These are phyloP conservation scores for Yarrowia alimentaria DNA, from an alignment of 805 yeast genomes.

Conservation along the genomic window DNA sequence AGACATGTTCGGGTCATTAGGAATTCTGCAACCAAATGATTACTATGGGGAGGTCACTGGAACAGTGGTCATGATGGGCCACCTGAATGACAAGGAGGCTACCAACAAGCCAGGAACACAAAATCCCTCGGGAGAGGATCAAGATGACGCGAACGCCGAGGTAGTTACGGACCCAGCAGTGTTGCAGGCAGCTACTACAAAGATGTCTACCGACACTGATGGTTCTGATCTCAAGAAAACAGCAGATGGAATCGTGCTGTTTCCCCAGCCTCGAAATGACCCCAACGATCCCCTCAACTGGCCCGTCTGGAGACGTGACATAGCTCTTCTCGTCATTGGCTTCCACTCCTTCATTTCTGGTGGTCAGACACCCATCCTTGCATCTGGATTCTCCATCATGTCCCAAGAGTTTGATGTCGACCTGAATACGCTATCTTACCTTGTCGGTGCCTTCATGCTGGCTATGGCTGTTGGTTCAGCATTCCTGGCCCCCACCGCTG, in stretches of 20 bases:
- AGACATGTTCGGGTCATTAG: conserved; percentile 34
- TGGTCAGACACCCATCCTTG: conserved; percentile 60
- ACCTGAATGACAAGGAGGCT: not conserved
- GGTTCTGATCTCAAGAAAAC: conserved; percentile 45
- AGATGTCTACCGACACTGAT: conserved; percentile 21
- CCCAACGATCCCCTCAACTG: conserved; percentile 67
- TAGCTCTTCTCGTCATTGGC: conserved; percentile 53
- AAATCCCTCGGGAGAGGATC: too few relatives aligned
- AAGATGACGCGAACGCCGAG: conserved; percentile 30
- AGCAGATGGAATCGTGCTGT: conserved; percentile 49
- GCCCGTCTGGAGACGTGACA: conserved; percentile 59
- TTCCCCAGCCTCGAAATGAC: conserved; percentile 62
- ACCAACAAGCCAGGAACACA: not conserved
- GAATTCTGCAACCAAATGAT: conserved; percentile 46
- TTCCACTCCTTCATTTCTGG: conserved; percentile 60
- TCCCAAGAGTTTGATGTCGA: conserved; percentile 46
- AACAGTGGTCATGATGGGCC: conserved; percentile 36
- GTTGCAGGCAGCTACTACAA: conserved; percentile 29
- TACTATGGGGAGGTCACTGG: conserved; percentile 47
- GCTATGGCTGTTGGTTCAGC: conserved; percentile 59
- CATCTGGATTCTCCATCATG: conserved; percentile 52
- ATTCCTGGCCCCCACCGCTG: conserved; percentile 57
- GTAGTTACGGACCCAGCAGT: conserved; percentile 3
- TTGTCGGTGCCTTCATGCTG: conserved; percentile 60
- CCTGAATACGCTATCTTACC: conserved; percentile 47